Conservation (phyloP, 73 alveolate genomes). For the Effrenium voratum region DNA sequence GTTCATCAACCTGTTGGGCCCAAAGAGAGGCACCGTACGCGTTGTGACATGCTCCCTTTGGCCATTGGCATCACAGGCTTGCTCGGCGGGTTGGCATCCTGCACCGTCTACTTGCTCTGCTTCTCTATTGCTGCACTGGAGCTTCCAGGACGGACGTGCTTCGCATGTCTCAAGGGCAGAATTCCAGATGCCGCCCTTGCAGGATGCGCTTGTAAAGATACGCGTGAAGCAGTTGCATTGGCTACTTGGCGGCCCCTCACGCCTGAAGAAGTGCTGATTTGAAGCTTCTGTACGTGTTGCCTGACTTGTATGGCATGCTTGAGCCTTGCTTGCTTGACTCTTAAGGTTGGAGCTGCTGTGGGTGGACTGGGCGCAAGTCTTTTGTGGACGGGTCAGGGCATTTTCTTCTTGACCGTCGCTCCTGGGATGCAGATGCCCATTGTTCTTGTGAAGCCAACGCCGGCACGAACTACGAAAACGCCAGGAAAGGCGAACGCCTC, state of each 20-base stretch:
- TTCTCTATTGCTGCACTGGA: not conserved
- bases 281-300: too few relatives aligned
- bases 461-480: too few relatives aligned
- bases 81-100: slow-evolving; percentile 29
- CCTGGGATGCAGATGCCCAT: too few relatives aligned
- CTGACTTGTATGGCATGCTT: too few relatives aligned
- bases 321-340: too few relatives aligned
- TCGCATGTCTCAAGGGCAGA: too few relatives aligned
- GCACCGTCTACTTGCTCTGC: slow-evolving; percentile 60
- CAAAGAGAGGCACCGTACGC: slow-evolving; percentile 9
- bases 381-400: slow-evolving; percentile 76
- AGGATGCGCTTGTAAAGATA: not conserved
- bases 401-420: slow-evolving; percentile 48
- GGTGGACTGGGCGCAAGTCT: slow-evolving; percentile 65
- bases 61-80: not conserved
- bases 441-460: too few relatives aligned
- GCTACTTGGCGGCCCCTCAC: not conserved
- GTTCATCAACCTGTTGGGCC: slow-evolving; percentile 30
- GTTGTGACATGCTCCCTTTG: not conserved
- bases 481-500: too few relatives aligned
- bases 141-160: too few relatives aligned
- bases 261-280: too few relatives aligned
- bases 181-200: not conserved
- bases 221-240: slow-evolving; percentile 17
- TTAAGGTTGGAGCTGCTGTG: slow-evolving; percentile 50